These are phyloP conservation scores for Mycena rebaudengoi DNA, from an alignment of 768 basidiomycete genomes.

Conservation along the genomic window DNA sequence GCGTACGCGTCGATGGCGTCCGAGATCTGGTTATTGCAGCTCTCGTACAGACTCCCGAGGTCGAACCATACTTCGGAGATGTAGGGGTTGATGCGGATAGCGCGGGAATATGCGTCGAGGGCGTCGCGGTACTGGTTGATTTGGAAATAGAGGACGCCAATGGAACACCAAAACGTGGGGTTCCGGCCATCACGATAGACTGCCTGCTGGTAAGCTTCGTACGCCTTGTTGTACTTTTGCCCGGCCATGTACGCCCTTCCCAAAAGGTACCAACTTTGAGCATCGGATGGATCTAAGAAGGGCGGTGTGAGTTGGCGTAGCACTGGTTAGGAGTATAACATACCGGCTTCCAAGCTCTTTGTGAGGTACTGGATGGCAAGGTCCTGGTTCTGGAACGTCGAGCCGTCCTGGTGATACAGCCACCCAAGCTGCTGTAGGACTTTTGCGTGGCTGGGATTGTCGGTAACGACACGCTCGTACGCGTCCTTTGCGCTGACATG, in stretches of 20 bases:
- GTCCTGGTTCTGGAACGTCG: constrained; percentile 95
- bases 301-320: constrained; percentile 5
- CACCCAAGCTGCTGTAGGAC: constrained; percentile 98
- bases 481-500: constrained; percentile 92
- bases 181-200: constrained; percentile 99
- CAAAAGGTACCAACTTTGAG: constrained; percentile 98
- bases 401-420: constrained; percentile 96
- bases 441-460: constrained; percentile 95
- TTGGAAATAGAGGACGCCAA: constrained; percentile 98
- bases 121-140: constrained; percentile 99
- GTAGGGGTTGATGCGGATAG: constrained; percentile 98
- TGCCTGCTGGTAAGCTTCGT: constrained; percentile 99
- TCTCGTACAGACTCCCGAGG: constrained; percentile 95
- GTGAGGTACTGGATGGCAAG: constrained; percentile 93
- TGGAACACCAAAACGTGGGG: constrained; percentile 99
- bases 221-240: constrained; percentile 98
- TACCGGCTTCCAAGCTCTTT: constrained; percentile 94
- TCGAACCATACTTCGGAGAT: constrained; percentile 97
- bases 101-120: constrained; percentile 97
- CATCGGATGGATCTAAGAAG: constrained; percentile 84
- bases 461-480: constrained; percentile 92
- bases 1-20: constrained; percentile 99
- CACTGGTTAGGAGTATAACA: constrained; percentile 35
- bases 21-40: constrained; percentile 98
- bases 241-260: constrained; percentile 99